A percentile compares a stretch with the other conserved stretches of the same genome.
These are phyloP conservation scores for Hymenoscyphus linearis DNA, from an alignment of 2,329 filamentous ascomycete species.

Conservation along the genomic window DNA sequence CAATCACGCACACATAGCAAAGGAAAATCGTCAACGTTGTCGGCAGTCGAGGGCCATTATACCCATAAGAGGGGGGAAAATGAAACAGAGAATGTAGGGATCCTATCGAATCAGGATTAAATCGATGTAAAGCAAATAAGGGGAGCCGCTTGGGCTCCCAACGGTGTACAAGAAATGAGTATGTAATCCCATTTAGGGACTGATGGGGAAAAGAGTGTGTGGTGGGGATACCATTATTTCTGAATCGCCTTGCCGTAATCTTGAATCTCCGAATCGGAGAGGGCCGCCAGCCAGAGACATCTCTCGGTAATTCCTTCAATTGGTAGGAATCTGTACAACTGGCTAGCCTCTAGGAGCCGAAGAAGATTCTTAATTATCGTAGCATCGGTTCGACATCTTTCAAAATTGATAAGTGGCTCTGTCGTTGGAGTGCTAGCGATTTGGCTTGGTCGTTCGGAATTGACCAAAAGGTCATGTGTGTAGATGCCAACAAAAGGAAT, in stretches of 20 bases:
- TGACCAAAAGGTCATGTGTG: constrained; percentile 78
- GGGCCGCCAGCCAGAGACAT: constrained; percentile 78
- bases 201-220: not conserved
- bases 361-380: constrained; percentile 74
- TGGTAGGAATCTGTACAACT: constrained; percentile 66
- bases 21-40: constrained; percentile 2
- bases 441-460: constrained; percentile 71
- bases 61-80: not conserved
- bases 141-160: not conserved
- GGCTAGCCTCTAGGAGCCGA: constrained; percentile 72
- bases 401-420: constrained; percentile 74
- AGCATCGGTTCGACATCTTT: constrained; percentile 71
- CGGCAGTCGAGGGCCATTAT: not conserved
- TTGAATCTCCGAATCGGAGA: constrained; percentile 70
- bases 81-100: not conserved
- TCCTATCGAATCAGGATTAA: not conserved
- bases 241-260: constrained; percentile 33
- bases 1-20: not conserved
- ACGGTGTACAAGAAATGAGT: not conserved
- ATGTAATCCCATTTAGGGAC: not conserved
- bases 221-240: constrained; percentile 16
- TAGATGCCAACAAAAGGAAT: constrained; percentile 83
- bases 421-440: constrained; percentile 62
- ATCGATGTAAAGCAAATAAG: not conserved
- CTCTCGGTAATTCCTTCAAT: constrained; percentile 73